Base-by-base conservation (phyloP, 2,329 filamentous ascomycete genomes). In the Penicillium glabrum region DNA sequence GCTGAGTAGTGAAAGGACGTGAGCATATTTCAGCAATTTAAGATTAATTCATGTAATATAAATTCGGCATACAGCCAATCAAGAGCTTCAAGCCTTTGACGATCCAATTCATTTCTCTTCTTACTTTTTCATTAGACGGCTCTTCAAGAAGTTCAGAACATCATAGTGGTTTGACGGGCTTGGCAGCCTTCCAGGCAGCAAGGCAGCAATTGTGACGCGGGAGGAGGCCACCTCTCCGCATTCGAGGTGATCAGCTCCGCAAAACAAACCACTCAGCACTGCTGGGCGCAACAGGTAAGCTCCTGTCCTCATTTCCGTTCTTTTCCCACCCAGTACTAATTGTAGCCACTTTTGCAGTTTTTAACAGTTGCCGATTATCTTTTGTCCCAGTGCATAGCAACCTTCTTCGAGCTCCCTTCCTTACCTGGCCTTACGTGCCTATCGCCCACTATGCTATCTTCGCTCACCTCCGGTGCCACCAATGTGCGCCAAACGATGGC, bases 401-500 rank as follows among this genome's bases (percentile, higher is more conserved):
- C 47, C 33, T 19, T 41, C 14, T 24, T 24, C 23, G 19, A 50
- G 23, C 43, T 53, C 35, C 46, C 54, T 45, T 51, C 37, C 29
- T 26, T 46, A 37, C 23, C 56, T 44, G 26, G 27, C 43, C n/a
- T 24, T 43, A 11, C 57, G 39, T 49, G 19, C 50, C 41, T 50
- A 72, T 79, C 61, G 53, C 54, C 66, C 68, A 78, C 53, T 57
- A 93, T 93, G 89, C 69, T 93, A 62, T 85, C 87, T 45, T 78
- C 82, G 62, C 80, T 96, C 62, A 79, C 81, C 58, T 76, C 77
- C 53, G 79, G 84, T 70, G 65, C 77, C 51, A 69, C 75, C 39
- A 92, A 91, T 75, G 89, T 90, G 63, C 89, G 92, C 75, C 91
- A 96, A 74, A 83, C 89, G 53, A 87, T 91, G 67, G 83, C 86